Evolutionary conservation across 257 asterid genomes (phyloP).

Genomic region (Solanum raphanifolium): DNA sequence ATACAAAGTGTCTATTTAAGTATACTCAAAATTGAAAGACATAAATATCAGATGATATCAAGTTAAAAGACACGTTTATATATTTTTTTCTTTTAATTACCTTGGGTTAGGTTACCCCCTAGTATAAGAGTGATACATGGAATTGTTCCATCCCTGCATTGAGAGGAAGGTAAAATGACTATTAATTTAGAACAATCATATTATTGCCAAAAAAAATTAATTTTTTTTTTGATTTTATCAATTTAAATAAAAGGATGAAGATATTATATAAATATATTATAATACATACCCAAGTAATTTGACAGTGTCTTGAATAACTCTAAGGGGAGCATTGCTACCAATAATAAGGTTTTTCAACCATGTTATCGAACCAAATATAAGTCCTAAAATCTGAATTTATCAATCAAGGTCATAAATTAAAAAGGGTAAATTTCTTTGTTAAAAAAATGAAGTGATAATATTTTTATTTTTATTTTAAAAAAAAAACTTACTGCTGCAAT

Average conservation of each 20-base stretch:
- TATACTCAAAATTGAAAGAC: too few species aligned
- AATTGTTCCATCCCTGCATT: constrained; percentile 60
- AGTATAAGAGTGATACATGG: constrained; percentile 79
- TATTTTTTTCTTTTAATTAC: constrained; percentile 9
- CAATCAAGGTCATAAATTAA: not conserved
- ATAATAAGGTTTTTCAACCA: constrained; percentile 50
- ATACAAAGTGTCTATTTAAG: too few species aligned
- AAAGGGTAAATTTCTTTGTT: not conserved
- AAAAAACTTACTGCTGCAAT: constrained; percentile 40
- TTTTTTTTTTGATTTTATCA: not conserved
- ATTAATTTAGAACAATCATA: not conserved
- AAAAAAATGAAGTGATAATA: not conserved
- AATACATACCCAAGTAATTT: constrained; percentile 57
- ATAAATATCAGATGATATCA: too few species aligned
- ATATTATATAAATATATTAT: not conserved
- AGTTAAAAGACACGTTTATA: too few species aligned
- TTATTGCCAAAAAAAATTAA: not conserved
- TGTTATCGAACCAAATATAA: constrained; percentile 53
- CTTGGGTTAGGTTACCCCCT: constrained; percentile 82
- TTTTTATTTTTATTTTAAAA: too few species aligned
- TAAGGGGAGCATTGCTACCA: constrained; percentile 62
- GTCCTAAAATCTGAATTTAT: constrained; percentile 43
- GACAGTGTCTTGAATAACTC: constrained; percentile 49
- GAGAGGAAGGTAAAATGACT: not conserved
- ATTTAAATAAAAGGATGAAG: not conserved